Evolutionary conservation across 2,329 filamentous ascomycete genomes (phyloP).

Genomic region (Fonsecaea monophora): DNA sequence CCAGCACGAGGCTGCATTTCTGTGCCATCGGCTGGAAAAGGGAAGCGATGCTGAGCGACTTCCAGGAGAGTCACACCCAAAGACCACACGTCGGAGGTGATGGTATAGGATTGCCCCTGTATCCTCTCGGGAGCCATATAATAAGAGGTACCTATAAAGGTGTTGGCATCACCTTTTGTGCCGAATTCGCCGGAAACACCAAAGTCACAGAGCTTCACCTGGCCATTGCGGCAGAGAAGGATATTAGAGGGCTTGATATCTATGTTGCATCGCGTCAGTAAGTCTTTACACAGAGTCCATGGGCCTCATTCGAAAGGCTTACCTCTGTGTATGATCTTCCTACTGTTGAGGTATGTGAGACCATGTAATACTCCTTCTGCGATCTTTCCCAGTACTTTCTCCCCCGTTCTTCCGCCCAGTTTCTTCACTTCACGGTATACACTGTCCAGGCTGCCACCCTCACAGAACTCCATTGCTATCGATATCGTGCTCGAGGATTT

Average conservation of each 20-base stretch:
- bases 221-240: conserved; percentile 85
- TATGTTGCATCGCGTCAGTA: conserved; percentile 40
- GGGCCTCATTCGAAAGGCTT: conserved; percentile 28
- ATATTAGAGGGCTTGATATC: conserved; percentile 99
- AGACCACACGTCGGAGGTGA: conserved; percentile 98
- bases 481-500: conserved; percentile 95
- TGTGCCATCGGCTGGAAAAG: conserved; percentile 94
- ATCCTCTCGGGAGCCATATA: conserved; percentile 99
- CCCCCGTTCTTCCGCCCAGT: conserved; percentile 89
- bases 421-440: conserved; percentile 98
- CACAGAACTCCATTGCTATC: conserved; percentile 99
- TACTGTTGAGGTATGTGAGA: conserved; percentile 90
- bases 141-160: conserved; percentile 97
- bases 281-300: not conserved
- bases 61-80: conserved; percentile 96
- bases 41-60: conserved; percentile 98
- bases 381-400: conserved; percentile 96
- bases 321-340: conserved; percentile 93
- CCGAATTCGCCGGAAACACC: conserved; percentile 97
- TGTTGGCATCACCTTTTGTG: conserved; percentile 97
- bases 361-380: conserved; percentile 93
- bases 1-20: conserved; percentile 93
- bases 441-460: conserved; percentile 92
- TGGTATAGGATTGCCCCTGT: conserved; percentile 96
- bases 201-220: conserved; percentile 98